Conservation (phyloP, 2,329 filamentous ascomycete species). For the Diaporthe ampelina region DNA sequence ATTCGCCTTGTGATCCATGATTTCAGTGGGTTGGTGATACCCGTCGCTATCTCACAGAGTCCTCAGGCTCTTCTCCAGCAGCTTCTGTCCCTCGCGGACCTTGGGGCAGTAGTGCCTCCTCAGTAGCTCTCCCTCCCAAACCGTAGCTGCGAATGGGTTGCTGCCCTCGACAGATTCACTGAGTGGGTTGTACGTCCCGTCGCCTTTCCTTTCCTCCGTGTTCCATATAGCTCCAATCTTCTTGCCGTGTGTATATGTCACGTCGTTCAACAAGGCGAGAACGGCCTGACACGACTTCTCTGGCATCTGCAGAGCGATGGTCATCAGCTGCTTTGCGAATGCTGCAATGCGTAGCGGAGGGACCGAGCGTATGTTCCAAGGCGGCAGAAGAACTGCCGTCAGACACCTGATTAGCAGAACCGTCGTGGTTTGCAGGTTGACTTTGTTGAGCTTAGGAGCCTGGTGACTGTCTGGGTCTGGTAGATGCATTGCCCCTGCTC, state of each 20-base stretch:
- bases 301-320: conserved; percentile 84
- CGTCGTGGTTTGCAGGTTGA: conserved; percentile 96
- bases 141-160: conserved; percentile 90
- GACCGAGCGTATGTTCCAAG: conserved; percentile 78
- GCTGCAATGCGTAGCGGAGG: conserved; percentile 89
- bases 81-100: conserved; percentile 80
- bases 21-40: conserved; percentile 8
- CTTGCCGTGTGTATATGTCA: conserved; percentile 84
- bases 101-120: conserved; percentile 88
- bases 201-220: conserved; percentile 92
- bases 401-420: conserved; percentile 91
- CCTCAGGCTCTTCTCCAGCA: conserved; percentile 76
- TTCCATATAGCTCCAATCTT: conserved; percentile 92
- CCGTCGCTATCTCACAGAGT: conserved; percentile 41
- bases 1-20: not conserved
- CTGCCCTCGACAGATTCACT: conserved; percentile 83
- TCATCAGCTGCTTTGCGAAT: conserved; percentile 93
- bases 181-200: conserved; percentile 85
- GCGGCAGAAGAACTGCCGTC: conserved; percentile 83
- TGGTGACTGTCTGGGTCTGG: conserved; percentile 71
- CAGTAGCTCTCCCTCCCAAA: conserved; percentile 95
- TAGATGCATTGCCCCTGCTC: conserved; percentile 79
- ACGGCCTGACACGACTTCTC: conserved; percentile 90
- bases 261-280: conserved; percentile 81
- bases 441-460: conserved; percentile 67